Percentiles rank a stretch among this genome's conserved stretches.
Evolutionary conservation across 495 filamentous ascomycete genomes (phyloP).

Genomic region (Trichoderma orchidacearum): DNA sequence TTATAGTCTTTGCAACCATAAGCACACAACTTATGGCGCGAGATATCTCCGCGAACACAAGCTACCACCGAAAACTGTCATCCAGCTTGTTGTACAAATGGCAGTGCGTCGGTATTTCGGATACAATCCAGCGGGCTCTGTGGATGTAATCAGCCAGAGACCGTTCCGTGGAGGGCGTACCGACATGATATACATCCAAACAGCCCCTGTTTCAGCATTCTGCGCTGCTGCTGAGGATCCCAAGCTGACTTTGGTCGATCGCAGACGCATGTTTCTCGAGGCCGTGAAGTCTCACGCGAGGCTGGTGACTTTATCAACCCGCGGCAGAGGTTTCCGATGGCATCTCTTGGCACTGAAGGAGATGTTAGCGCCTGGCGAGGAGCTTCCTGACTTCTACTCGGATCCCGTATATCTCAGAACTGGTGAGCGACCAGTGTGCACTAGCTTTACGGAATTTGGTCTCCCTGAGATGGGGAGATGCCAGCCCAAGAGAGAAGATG

Average conservation of each 20-base stretch:
- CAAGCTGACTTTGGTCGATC: not conserved
- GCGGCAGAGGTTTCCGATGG: slow-evolving; percentile 14
- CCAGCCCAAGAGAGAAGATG: not conserved
- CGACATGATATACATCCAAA: not conserved
- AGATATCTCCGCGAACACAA: not conserved
- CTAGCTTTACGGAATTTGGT: not conserved
- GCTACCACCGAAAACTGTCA: not conserved
- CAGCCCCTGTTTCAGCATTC: not conserved
- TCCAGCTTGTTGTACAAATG: not conserved
- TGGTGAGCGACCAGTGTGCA: not conserved
- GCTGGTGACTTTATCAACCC: not conserved
- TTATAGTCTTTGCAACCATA: not conserved
- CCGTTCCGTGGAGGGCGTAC: not conserved
- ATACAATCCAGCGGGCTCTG: not conserved
- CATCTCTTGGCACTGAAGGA: slow-evolving; percentile 96
- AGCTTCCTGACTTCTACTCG: slow-evolving; percentile 68
- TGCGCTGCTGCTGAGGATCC: not conserved
- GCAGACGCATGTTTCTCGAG: not conserved
- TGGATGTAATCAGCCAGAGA: not conserved
- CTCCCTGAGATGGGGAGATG: not conserved
- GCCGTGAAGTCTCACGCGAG: not conserved
- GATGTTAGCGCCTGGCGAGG: slow-evolving; percentile 66
- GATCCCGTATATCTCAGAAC: slow-evolving; percentile 54
- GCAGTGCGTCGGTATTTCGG: not conserved
- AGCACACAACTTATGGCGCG: not conserved